Base-by-base conservation (phyloP, 2,329 filamentous ascomycete species). In the Fusarium tuaranense region DNA sequence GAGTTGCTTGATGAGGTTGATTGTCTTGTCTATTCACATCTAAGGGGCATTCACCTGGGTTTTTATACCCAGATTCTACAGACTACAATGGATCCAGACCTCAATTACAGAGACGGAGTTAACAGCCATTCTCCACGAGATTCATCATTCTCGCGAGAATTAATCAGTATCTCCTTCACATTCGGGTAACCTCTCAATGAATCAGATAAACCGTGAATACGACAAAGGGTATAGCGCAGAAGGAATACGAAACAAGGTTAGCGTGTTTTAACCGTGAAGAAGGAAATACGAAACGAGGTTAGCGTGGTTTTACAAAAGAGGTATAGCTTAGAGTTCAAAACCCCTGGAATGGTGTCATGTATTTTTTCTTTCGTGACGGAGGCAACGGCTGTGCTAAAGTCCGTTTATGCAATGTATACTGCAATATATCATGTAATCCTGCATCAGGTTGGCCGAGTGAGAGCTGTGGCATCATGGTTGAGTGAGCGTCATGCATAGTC, bases 271-370 rank as follows among this genome's bases (percentile, higher is more conserved):
- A 32, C 30, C 30, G 30, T 32, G 9, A 22, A 14, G 38, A 22
- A 39, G 14, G 14, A 22, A 30, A 67, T 71, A 72, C 67, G 68
- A 70, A 60, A 32, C 6, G 8, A n/a, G 70, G 68, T 71, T 65
- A 65, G 13, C 14, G 20, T 14, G 2, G 1, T 18, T 18, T 18
- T 27, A 25, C 53, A 36, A 58, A 58, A 36, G n/a, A 9, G 32
- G 53, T 18, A 36, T 58, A 58, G 48, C 12, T n/a, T 32, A n/a
- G 48, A 53, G 25, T 25, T 7, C 12, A 12, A 30, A 30, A 53
- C 48, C 48, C 48, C 25, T 53, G 48, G 48, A 53, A 53, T 53
- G 48, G 48, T 53, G 48, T 53, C 48, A 53, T 53, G 25, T 25
- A 32, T 53, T 48, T 22, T 25, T 53, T 32, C 30, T 32, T 32